Evolutionary conservation across 345 rosid species (phyloP).

Genomic region (Eucalyptus marginata): DNA sequence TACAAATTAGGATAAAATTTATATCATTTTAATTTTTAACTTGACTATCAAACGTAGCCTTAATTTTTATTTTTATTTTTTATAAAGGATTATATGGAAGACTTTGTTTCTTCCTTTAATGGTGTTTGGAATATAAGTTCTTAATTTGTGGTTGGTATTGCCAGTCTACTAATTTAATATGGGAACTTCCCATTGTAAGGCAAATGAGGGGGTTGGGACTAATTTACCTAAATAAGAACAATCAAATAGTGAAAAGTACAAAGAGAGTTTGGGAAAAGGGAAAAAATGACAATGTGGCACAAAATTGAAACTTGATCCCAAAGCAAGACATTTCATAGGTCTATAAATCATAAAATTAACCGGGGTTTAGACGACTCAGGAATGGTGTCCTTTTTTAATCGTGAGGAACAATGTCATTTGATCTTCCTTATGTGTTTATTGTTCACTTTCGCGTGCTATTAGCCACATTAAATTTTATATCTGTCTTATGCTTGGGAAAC

Average conservation of each 20-base stretch:
- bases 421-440: not conserved
- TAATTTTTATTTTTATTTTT: rapidly evolving
- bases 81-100: not conserved
- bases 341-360: not conserved
- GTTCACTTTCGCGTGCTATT: not conserved
- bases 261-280: not conserved
- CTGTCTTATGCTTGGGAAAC: not conserved
- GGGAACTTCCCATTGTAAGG: not conserved
- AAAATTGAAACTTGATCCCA: not conserved
- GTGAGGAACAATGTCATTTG: not conserved
- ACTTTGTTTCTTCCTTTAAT: not conserved
- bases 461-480: not conserved
- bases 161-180: too few species aligned
- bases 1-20: too few species aligned
- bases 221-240: not conserved
- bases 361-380: not conserved
- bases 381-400: not conserved
- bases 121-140: not conserved
- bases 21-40: too few species aligned
- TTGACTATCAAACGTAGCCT: not conserved
- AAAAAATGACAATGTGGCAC: not conserved
- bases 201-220: not conserved
- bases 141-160: not conserved
- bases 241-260: too few species aligned
- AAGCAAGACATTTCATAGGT: not conserved